A percentile compares a stretch with the other conserved stretches of the same genome.
Evolutionary conservation across 495 filamentous ascomycete genomes (phyloP).

Genomic region (Neurospora terricola): DNA sequence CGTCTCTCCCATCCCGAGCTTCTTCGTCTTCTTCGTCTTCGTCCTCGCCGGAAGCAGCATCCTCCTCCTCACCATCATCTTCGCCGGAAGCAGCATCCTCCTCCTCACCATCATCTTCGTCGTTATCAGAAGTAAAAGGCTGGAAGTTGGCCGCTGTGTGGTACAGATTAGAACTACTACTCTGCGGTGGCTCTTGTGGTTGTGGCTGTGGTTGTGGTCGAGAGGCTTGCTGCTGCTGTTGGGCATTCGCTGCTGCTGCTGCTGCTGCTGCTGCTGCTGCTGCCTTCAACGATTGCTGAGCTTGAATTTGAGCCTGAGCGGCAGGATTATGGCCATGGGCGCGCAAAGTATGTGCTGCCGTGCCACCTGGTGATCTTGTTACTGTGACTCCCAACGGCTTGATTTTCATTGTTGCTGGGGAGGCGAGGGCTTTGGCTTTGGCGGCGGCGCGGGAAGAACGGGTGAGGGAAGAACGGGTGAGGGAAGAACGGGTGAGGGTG

Average conservation of each 20-base stretch:
- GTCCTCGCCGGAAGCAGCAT: constrained; percentile 1
- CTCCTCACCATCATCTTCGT: not conserved
- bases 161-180: not conserved
- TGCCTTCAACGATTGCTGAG: not conserved
- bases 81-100: not conserved
- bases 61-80: not conserved
- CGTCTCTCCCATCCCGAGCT: constrained; percentile 3
- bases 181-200: no score
- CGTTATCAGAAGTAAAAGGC: not conserved
- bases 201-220: no score
- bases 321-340: not conserved
- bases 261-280: not conserved
- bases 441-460: not conserved
- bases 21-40: not conserved
- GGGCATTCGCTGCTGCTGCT: not conserved
- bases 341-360: not conserved
- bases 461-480: no score
- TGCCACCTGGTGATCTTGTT: not conserved
- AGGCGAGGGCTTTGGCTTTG: not conserved
- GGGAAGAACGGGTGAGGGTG: not conserved
- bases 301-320: not conserved
- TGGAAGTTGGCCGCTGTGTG: constrained; percentile 1
- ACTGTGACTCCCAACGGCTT: not conserved
- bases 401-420: not conserved
- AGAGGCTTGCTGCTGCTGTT: not conserved